A percentile compares a stretch with the other conserved stretches of the same genome.
phyloP scores from a whole-genome alignment of 129 eudicot genomes.

The Tagetes erecta region DNA sequence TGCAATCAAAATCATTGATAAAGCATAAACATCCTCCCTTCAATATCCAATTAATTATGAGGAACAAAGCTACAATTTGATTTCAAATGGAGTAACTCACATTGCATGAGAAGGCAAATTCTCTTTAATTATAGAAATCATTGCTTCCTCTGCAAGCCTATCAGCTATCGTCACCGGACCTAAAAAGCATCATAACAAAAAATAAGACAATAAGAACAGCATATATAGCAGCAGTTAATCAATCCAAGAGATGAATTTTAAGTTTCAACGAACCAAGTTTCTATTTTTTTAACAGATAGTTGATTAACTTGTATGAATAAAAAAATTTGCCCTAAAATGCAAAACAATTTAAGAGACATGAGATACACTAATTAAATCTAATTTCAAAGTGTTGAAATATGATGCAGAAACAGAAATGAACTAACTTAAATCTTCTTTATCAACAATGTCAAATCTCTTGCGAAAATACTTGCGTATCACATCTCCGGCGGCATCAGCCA shows the following conservation, averaged over 20 bases:
- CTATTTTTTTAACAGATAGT: not conserved
- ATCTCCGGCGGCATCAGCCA: constrained; percentile 93
- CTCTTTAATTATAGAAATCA: constrained; percentile 59
- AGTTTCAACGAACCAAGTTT: not conserved
- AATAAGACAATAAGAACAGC: not conserved
- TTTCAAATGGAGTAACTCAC: constrained; percentile 43
- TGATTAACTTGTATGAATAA: not conserved
- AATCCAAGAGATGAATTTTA: not conserved
- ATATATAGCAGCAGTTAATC: not conserved
- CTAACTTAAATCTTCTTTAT: constrained; percentile 81
- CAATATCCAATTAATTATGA: constrained; percentile 4
- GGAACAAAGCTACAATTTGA: not conserved
- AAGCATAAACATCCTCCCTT: not conserved
- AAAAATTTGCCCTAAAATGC: not conserved
- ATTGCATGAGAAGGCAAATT: constrained; percentile 83
- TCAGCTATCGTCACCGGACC: constrained; percentile 99
- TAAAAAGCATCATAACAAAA: constrained; percentile 21
- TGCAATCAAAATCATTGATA: constrained; percentile 45
- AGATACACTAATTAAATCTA: not conserved
- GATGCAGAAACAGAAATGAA: constrained; percentile 11
- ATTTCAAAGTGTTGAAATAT: not conserved
- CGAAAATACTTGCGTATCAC: constrained; percentile 92
- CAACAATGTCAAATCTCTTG: constrained; percentile 70
- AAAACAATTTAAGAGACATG: not conserved
- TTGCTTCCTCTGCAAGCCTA: constrained; percentile 84